A percentile compares a stretch with the other conserved stretches of the same genome.
Conservation (phyloP, 2,329 filamentous ascomycete genomes). For the Trichoderma sp. region DNA sequence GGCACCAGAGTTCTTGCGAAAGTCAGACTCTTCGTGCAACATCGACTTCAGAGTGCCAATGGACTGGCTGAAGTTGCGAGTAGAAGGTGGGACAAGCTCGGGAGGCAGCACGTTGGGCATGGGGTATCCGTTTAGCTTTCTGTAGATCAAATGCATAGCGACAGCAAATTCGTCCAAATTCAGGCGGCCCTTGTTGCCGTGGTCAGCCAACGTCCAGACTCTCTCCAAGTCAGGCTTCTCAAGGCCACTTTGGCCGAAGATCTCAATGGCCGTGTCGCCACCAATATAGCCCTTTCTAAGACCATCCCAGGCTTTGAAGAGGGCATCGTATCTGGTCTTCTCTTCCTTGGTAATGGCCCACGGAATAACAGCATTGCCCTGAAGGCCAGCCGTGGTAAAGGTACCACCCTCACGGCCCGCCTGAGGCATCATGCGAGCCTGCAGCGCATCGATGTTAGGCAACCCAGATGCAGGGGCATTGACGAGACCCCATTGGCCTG, state of each 20-base stretch:
- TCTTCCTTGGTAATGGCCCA: constrained; percentile 99
- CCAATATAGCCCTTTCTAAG: constrained; percentile 89
- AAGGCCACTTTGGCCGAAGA: constrained; percentile 93
- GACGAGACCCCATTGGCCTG: constrained; percentile 97
- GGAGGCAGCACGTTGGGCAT: constrained; percentile 84
- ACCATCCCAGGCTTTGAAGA: constrained; percentile 97
- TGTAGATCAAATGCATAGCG: constrained; percentile 98
- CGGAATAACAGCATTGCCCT: constrained; percentile 92
- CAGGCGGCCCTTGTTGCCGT: constrained; percentile 89
- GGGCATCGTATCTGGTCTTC: constrained; percentile 92
- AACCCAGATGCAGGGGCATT: constrained; percentile 88
- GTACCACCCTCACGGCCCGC: constrained; percentile 80
- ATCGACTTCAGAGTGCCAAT: constrained; percentile 91
- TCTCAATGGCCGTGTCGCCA: constrained; percentile 91
- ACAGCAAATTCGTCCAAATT: constrained; percentile 98
- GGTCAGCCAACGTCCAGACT: constrained; percentile 93
- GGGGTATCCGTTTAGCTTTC: constrained; percentile 94
- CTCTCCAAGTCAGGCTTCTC: constrained; percentile 87
- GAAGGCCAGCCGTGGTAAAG: constrained; percentile 83
- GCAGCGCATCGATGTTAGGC: constrained; percentile 90
- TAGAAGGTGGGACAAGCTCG: constrained; percentile 92
- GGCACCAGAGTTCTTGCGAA: constrained; percentile 84
- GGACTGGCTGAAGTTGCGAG: constrained; percentile 87
- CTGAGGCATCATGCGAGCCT: constrained; percentile 97
- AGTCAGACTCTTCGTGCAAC: constrained; percentile 85